Evolutionary conservation across 257 asterid species (phyloP).

Genomic region (Paraleonurus japonicus): DNA sequence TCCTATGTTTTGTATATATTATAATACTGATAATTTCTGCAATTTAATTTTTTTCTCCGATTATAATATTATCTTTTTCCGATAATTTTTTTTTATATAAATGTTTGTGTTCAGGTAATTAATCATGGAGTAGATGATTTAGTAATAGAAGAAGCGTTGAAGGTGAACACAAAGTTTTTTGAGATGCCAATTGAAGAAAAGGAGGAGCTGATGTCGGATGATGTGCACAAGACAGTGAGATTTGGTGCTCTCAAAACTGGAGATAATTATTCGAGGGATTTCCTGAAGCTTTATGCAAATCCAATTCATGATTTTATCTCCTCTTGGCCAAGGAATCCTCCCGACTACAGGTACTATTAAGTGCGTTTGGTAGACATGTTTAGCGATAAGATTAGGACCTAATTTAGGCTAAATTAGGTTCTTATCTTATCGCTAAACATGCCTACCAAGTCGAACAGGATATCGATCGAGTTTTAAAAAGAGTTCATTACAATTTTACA

Average conservation of each 20-base stretch:
- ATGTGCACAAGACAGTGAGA: conserved; percentile 26
- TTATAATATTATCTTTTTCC: too few relatives aligned
- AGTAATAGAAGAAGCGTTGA: conserved; percentile 33
- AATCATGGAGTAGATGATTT: conserved; percentile 36
- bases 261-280: conserved; percentile 27
- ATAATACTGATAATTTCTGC: too few relatives aligned
- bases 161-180: conserved; percentile 35
- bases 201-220: conserved; percentile 32
- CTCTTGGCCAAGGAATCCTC: conserved; percentile 36
- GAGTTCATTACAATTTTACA: too few relatives aligned
- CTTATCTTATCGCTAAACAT: too few relatives aligned
- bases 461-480: too few relatives aligned
- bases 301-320: conserved; percentile 28
- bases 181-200: conserved; percentile 26
- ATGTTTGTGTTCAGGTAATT: conserved; percentile 23
- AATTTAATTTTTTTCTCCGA: too few relatives aligned
- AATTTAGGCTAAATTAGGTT: too few relatives aligned
- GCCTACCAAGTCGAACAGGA: too few relatives aligned
- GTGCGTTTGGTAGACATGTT: too few relatives aligned
- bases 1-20: background rate
- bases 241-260: conserved; percentile 15
- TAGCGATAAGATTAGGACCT: too few relatives aligned
- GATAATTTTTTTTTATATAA: too few relatives aligned
- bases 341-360: conserved; percentile 36
- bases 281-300: conserved; percentile 36